Conservation (phyloP, 2,329 filamentous ascomycete species). For the Orbilia ellipsospora region DNA sequence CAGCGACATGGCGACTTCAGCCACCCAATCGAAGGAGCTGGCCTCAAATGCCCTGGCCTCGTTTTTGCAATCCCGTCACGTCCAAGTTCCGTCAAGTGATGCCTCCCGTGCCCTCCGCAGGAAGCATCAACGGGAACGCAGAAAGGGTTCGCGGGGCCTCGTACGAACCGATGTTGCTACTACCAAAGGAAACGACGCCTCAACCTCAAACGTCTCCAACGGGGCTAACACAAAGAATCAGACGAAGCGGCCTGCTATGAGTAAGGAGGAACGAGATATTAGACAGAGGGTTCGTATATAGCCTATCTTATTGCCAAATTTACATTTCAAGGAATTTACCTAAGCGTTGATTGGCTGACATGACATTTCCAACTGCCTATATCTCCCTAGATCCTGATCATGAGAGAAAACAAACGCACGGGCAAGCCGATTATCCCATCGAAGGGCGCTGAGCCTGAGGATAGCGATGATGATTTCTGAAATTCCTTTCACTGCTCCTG, state of each 20-base stretch:
- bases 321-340: conserved; percentile 20
- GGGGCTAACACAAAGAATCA: conserved; percentile 15
- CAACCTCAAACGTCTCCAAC: conserved; percentile 7
- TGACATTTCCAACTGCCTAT: conserved; percentile 4
- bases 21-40: conserved; percentile 37
- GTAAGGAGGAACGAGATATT: conserved; percentile 48
- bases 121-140: conserved; percentile 48
- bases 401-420: conserved; percentile 51
- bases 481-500: background rate
- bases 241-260: conserved; percentile 23
- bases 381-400: conserved; percentile 35
- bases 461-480: conserved; percentile 40
- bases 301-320: conserved; percentile 13
- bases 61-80: conserved; percentile 36
- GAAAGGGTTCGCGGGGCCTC: conserved; percentile 24
- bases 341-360: conserved; percentile 32
- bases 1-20: conserved; percentile 35
- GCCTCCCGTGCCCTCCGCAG: conserved; percentile 47
- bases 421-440: conserved; percentile 42
- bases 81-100: conserved; percentile 38
- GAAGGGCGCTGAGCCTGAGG: conserved; percentile 19
- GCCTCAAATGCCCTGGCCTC: conserved; percentile 39
- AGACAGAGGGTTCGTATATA: conserved; percentile 42
- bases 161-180: conserved; percentile 8
- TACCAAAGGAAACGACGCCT: conserved; percentile 1